Evolutionary conservation across 768 basidiomycete genomes (phyloP).

Genomic region (Sarcodon sp.): DNA sequence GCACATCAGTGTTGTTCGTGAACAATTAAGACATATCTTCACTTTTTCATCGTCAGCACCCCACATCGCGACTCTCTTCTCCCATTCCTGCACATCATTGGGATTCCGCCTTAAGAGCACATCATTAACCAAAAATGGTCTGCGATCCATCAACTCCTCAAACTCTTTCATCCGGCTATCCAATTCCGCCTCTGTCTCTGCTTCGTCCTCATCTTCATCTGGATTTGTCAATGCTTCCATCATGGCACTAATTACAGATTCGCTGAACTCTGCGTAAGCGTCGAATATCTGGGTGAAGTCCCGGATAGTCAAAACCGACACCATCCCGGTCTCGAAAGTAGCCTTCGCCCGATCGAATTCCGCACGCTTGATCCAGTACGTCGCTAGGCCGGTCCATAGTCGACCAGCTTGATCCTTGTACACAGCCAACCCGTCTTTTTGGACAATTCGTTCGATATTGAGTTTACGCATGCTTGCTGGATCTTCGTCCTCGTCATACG

Average conservation of each 20-base stretch:
- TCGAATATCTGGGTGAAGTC: slow-evolving; percentile 99
- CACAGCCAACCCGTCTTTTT: slow-evolving; percentile 71
- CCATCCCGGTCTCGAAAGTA: slow-evolving; percentile 82
- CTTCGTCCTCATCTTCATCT: slow-evolving; percentile 68
- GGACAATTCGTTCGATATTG: slow-evolving; percentile 79
- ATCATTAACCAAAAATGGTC: slow-evolving; percentile 95
- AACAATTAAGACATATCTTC: neutral
- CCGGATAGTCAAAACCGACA: slow-evolving; percentile 77
- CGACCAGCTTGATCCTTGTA: slow-evolving; percentile 97
- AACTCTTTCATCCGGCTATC: slow-evolving; percentile 87
- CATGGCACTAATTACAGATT: slow-evolving; percentile 77
- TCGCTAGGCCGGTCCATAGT: slow-evolving; percentile 91
- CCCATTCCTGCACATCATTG: slow-evolving; percentile 99
- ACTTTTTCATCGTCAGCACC: slow-evolving; percentile 93
- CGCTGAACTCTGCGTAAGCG: slow-evolving; percentile 88
- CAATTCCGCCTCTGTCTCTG: slow-evolving; percentile 71
- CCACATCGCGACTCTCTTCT: slow-evolving; percentile 89
- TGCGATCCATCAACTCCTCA: slow-evolving; percentile 86
- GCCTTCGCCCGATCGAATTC: slow-evolving; percentile 87
- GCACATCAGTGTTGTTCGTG: neutral
- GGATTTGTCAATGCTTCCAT: slow-evolving; percentile 77
- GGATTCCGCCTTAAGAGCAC: slow-evolving; percentile 88
- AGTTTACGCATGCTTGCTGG: slow-evolving; percentile 55
- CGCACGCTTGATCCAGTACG: slow-evolving; percentile 95
- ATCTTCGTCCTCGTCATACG: slow-evolving; percentile 79